Conservation (phyloP, 208 protist genomes). For the Leishmania gerbilli region DNA sequence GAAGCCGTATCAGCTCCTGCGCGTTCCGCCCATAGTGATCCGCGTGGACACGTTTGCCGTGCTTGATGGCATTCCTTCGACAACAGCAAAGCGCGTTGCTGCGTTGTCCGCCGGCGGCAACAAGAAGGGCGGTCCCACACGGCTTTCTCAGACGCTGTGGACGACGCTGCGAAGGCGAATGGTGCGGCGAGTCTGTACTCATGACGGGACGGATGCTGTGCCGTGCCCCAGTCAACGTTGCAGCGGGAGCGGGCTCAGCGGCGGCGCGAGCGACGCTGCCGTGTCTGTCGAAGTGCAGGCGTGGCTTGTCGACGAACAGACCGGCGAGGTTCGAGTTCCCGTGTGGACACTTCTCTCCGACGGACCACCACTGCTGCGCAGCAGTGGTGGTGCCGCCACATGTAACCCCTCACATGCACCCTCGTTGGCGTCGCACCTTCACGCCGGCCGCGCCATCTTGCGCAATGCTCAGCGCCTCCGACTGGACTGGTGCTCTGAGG, state of each 20-base stretch:
- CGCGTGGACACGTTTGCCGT: constrained; percentile 21
- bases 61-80: constrained; percentile 4
- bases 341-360: constrained; percentile 12
- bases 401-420: not conserved
- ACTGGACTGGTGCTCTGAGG: constrained; percentile 18
- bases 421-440: constrained; percentile 9
- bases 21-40: constrained; percentile 19
- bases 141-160: not conserved
- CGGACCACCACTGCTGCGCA: not conserved
- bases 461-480: constrained; percentile 18
- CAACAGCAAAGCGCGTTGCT: not conserved
- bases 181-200: not conserved
- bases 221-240: not conserved
- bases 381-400: not conserved
- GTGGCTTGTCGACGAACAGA: constrained; percentile 6
- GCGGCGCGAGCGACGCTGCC: not conserved
- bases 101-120: not conserved
- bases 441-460: constrained; percentile 11
- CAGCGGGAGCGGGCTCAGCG: not conserved
- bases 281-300: not conserved
- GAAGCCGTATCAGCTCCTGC: constrained; percentile 12
- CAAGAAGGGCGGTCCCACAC: not conserved
- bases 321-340: constrained; percentile 3
- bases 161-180: not conserved
- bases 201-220: not conserved